Evolutionary conservation across 352 stramenopile genomes (phyloP).

Genomic region (Globisporangium yorkense): DNA sequence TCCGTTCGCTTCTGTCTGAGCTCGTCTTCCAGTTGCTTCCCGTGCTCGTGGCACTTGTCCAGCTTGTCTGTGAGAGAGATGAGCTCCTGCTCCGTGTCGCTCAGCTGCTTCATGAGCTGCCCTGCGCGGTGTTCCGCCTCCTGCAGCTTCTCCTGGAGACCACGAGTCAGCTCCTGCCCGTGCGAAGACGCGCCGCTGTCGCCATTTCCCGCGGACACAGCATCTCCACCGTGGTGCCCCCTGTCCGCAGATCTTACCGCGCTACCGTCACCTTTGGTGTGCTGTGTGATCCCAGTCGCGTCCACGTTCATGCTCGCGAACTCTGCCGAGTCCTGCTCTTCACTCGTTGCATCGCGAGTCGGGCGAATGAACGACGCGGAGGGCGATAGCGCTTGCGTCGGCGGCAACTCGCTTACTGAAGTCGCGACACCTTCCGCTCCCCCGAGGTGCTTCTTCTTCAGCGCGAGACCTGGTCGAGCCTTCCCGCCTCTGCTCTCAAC

Average conservation of each 20-base stretch:
- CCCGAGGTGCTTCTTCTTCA: not conserved
- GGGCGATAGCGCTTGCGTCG: not conserved
- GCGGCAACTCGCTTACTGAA: not conserved
- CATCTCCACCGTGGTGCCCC: not conserved
- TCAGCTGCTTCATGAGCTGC: constrained; percentile 5
- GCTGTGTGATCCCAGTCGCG: not conserved
- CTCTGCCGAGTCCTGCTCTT: not conserved
- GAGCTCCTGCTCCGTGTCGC: constrained; percentile 7
- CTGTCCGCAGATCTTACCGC: not conserved
- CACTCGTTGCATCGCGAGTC: no score
- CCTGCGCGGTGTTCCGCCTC: not conserved
- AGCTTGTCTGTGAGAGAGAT: constrained; percentile 3
- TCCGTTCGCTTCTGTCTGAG: constrained; percentile 5
- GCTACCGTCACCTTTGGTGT: no score
- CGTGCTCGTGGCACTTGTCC: not conserved
- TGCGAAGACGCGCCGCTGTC: not conserved
- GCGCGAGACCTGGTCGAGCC: not conserved
- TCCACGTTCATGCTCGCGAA: not conserved
- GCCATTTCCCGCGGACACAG: not conserved
- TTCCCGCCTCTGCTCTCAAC: no score
- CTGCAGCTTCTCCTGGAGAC: not conserved
- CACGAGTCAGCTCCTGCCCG: not conserved
- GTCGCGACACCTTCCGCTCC: not conserved
- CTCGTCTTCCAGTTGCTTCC: constrained; percentile 6
- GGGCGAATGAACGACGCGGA: not conserved